Conservation (phyloP, 441 rosid genomes). For the Sinapis alba region DNA sequence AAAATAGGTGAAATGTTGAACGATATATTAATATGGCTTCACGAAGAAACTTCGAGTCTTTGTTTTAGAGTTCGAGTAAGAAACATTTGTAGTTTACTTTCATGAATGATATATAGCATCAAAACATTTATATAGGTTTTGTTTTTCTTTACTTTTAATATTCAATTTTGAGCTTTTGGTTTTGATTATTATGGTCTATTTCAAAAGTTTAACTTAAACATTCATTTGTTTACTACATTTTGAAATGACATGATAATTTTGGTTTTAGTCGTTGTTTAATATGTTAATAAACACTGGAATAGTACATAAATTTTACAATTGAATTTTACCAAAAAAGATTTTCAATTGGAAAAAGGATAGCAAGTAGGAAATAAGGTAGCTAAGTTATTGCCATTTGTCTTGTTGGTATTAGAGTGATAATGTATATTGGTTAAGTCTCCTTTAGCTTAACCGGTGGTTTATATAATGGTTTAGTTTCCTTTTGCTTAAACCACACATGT, state of each 20-base stretch:
- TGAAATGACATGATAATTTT: not conserved
- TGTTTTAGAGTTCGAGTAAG: not conserved
- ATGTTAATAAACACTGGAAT: not conserved
- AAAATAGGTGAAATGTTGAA: conserved; percentile 11
- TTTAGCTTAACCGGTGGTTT: no score
- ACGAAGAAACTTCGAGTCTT: not conserved
- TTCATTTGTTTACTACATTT: not conserved
- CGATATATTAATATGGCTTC: not conserved
- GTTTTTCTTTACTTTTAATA: not conserved
- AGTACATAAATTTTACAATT: not conserved
- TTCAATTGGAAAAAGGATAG: no score
- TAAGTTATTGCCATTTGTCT: conserved; percentile 29
- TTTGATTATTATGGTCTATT: not conserved
- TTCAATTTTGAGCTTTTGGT: not conserved
- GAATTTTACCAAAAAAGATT: no score
- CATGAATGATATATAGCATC: not conserved
- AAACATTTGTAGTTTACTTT: not conserved
- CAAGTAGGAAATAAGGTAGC: not conserved
- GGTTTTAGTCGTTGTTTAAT: not conserved
- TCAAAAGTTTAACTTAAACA: not conserved
- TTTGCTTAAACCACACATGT: no score
- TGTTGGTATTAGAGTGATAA: no score
- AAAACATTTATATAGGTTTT: not conserved
- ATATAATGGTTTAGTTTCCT: no score
- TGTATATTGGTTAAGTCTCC: no score